Base-by-base conservation (phyloP, 495 filamentous ascomycete species). In the Penicillium maclennaniae region DNA sequence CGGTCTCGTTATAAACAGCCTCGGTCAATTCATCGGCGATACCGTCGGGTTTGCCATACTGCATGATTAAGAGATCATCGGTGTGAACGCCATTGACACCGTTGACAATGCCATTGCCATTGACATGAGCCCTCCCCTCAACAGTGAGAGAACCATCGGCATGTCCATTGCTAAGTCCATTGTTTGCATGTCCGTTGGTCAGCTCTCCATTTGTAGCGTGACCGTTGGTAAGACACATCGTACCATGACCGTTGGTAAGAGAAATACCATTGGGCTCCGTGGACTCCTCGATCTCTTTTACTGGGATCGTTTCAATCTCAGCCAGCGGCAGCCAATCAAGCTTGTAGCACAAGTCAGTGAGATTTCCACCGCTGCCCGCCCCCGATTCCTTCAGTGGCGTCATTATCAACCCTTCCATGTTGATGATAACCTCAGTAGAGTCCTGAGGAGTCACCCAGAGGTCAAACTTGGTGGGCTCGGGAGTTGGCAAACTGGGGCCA, bases 301-400 rank as follows among this genome's bases (percentile, higher is more conserved):
- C 36, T 21, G 27, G 9, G 10, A 15, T 10, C 7, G 37, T 43
- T 26, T 59, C 55, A 25, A 34, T 10, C 14, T 53, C 49, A 14
- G 43, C 43, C 16, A 70, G 51, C 1, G 67, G 51, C 17, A 65
- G 55, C 69, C 69, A 73, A 23, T 66, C 47, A 7, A 70, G 38
- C 52, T 70, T 73, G 40, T 68, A 73, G 62, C 69, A 71, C 15
- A 70, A 45, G 19, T 66, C 61, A 8, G 62, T 52, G 14, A 43
- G 26, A 8, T 58, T 43, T n/a, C 44, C 42, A 16, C 43, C 39
- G 16, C 50, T 43, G 37, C 49, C 16, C 12, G 47, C 47, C n/a
- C 59, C 53, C 7, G 53, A 25, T 26, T 63, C 56, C 21, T 63
- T 58, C 27, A 74, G 65, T 0, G 71, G 71, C 31, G 71, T 67